phyloP scores from a whole-genome alignment of 768 basidiomycete species.

The Xerocomellus dryophilus region DNA sequence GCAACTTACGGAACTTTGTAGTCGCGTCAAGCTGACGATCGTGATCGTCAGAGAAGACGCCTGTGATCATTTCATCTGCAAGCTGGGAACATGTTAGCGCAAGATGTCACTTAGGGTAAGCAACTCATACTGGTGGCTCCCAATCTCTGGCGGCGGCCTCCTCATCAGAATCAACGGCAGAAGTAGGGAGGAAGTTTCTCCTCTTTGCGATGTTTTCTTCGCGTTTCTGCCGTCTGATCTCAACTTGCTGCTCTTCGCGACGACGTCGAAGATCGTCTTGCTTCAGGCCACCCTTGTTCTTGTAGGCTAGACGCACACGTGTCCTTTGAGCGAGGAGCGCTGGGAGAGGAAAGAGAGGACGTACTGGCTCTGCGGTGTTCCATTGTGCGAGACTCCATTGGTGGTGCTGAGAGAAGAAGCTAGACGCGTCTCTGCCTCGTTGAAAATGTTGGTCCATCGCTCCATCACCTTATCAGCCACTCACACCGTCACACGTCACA shows the following conservation, averaged over 20 bases:
- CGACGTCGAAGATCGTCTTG: slow-evolving; percentile 93
- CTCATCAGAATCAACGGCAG: slow-evolving; percentile 86
- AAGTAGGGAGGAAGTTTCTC: slow-evolving; percentile 82
- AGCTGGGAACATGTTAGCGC: slow-evolving; percentile 43
- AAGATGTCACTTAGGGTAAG: slow-evolving; percentile 12
- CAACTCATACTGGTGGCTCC: slow-evolving; percentile 65
- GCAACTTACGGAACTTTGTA: slow-evolving; percentile 95
- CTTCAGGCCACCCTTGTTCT: slow-evolving; percentile 86
- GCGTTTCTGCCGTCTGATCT: slow-evolving; percentile 96
- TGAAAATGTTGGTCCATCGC: slow-evolving; percentile 9
- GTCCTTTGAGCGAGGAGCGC: slow-evolving; percentile 32
- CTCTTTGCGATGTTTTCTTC: slow-evolving; percentile 99
- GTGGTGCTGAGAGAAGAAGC: slow-evolving; percentile 7
- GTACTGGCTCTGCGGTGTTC: slow-evolving; percentile 72
- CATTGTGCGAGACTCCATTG: slow-evolving; percentile 64
- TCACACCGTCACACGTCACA: slow-evolving; percentile 6
- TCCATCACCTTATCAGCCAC: slow-evolving; percentile 25
- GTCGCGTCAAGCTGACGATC: slow-evolving; percentile 96
- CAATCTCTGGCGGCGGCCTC: slow-evolving; percentile 67
- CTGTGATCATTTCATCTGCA: slow-evolving; percentile 88
- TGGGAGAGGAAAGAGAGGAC: slow-evolving; percentile 15
- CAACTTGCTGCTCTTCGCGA: slow-evolving; percentile 97
- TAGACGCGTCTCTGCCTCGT: slow-evolving; percentile 12
- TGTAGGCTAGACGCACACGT: slow-evolving; percentile 65
- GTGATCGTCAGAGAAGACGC: slow-evolving; percentile 88